Conservation (phyloP, 1,284 basidiomycete genomes). For the Tylopilus orsonianus region DNA sequence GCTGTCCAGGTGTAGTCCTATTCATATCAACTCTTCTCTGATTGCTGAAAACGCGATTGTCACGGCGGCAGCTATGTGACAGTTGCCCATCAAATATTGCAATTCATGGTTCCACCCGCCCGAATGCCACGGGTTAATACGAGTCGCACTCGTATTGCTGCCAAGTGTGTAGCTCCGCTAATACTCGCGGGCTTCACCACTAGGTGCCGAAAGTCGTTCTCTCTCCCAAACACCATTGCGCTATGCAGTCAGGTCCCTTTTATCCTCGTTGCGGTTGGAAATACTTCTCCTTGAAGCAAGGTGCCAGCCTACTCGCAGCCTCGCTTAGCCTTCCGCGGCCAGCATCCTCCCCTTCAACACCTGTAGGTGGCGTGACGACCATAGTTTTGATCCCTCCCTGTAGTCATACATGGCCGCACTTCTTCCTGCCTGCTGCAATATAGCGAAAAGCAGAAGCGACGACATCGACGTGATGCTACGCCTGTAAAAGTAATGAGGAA, state of each 20-base stretch:
- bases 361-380: slow-evolving; percentile 31
- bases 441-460: slow-evolving; percentile 29
- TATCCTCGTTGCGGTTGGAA: slow-evolving; percentile 17
- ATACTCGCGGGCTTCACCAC: slow-evolving; percentile 1
- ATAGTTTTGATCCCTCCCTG: slow-evolving; percentile 26
- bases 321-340: slow-evolving; percentile 33
- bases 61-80: slow-evolving; percentile 15
- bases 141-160: slow-evolving; percentile 1
- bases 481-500: slow-evolving; percentile 26
- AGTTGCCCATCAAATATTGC: slow-evolving; percentile 11
- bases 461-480: slow-evolving; percentile 35
- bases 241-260: slow-evolving; percentile 6
- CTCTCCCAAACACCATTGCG: slow-evolving; percentile 12
- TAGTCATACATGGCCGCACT: slow-evolving; percentile 25
- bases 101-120: slow-evolving; percentile 5
- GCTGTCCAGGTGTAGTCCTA: slow-evolving; percentile 12
- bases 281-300: slow-evolving; percentile 22
- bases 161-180: background rate
- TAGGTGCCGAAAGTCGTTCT: slow-evolving; percentile 11
- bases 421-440: slow-evolving; percentile 28
- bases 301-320: slow-evolving; percentile 21
- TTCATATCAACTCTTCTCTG: slow-evolving; percentile 24
- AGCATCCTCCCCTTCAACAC: slow-evolving; percentile 28
- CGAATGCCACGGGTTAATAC: slow-evolving; percentile 13
- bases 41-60: slow-evolving; percentile 21